Evolutionary conservation across 192 early-diverging fungal species (phyloP).

Genomic region (Podila epigama): DNA sequence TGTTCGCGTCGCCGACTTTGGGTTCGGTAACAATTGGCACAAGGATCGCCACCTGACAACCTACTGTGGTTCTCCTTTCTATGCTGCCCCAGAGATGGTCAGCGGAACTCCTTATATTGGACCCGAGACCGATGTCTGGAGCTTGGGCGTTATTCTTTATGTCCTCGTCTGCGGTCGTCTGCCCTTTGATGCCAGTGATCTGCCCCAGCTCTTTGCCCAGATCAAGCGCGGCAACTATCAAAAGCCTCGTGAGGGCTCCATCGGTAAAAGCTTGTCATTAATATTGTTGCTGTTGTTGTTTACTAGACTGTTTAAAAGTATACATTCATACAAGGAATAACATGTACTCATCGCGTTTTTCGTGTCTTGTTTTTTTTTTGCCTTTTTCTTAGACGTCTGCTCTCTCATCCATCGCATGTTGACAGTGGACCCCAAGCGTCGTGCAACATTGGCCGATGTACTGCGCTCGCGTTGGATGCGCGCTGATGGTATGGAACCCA

Average conservation of each 20-base stretch:
- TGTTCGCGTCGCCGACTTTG: constrained; percentile 67
- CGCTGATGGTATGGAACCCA: constrained; percentile 30
- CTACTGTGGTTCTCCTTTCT: constrained; percentile 72
- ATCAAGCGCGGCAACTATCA: constrained; percentile 65
- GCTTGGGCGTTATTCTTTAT: constrained; percentile 66
- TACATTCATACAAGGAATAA: not conserved
- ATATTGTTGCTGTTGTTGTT: not conserved
- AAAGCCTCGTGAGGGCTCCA: constrained; percentile 51
- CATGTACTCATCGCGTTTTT: too few species aligned
- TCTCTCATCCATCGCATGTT: constrained; percentile 59
- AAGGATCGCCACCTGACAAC: constrained; percentile 65
- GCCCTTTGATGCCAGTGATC: constrained; percentile 65
- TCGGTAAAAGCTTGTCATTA: constrained; percentile 1
- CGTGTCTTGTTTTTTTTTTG: constrained; percentile 8
- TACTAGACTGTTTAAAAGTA: not conserved
- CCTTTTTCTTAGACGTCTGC: constrained; percentile 49
- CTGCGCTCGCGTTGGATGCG: constrained; percentile 63
- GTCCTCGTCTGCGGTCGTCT: constrained; percentile 65
- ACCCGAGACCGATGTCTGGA: constrained; percentile 68
- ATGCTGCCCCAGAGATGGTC: constrained; percentile 74
- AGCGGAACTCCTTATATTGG: constrained; percentile 65
- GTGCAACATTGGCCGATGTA: constrained; percentile 64
- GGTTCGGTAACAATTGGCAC: constrained; percentile 64
- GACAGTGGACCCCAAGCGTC: constrained; percentile 57
- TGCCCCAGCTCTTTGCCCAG: constrained; percentile 65